phyloP scores from a whole-genome alignment of 305 asterid genomes.

The Fraxinus paxiana region DNA sequence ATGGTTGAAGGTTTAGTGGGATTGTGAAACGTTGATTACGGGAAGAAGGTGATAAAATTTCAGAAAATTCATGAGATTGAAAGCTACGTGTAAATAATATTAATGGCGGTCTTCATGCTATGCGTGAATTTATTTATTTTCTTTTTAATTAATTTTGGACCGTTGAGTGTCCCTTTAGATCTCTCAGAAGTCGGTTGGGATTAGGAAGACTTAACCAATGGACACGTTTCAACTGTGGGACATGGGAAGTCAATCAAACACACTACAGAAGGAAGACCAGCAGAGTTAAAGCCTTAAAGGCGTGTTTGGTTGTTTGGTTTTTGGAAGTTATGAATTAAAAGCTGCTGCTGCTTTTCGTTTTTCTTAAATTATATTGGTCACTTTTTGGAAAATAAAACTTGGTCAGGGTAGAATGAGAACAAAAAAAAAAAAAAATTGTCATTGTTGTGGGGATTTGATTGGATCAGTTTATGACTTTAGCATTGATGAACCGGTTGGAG shows the following conservation, averaged over 20 bases:
- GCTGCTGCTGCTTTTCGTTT: too few relatives aligned
- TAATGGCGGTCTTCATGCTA: background rate
- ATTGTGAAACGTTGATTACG: conserved; percentile 29
- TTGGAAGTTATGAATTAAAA: background rate
- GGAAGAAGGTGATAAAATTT: conserved; percentile 12
- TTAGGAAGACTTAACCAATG: background rate
- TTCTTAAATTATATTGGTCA: background rate
- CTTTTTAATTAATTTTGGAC: background rate
- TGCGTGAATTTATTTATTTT: background rate
- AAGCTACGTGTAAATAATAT: conserved; percentile 19
- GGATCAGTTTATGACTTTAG: background rate
- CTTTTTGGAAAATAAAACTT: background rate
- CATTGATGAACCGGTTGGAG: background rate
- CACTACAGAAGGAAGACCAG: conserved; percentile 20
- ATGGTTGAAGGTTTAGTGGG: background rate
- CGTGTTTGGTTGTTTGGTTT: background rate
- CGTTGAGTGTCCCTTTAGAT: conserved; percentile 20
- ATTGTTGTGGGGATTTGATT: background rate
- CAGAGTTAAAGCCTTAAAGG: conserved; percentile 20
- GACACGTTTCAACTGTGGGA: conserved; percentile 29
- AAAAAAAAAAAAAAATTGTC: background rate
- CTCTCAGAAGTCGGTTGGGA: conserved; percentile 30
- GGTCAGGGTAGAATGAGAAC: background rate
- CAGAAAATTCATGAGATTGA: conserved; percentile 25
- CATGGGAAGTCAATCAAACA: background rate